Evolutionary conservation across 495 filamentous ascomycete genomes (phyloP), one percentile per base, ranked within the genome.

Genomic region (Trichocladium antarcticum): DNA sequence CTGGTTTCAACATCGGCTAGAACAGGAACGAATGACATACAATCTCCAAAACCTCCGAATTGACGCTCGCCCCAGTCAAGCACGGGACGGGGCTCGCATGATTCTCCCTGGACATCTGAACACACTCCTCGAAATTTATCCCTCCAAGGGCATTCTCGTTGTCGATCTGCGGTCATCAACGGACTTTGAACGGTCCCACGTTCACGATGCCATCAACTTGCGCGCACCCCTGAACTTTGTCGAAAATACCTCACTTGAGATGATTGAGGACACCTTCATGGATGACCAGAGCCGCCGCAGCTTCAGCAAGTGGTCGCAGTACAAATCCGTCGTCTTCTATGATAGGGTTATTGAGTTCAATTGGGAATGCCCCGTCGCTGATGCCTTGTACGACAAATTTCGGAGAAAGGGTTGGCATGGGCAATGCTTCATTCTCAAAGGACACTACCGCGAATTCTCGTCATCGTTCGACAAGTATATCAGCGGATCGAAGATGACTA

Each of bases 361-460:
- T 10, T 73, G 70, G 69, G 68, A 74, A 42, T 70, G 69, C 35
- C 71, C 70, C 9, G 57, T 62, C 11, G 71, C 71, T 28, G 64
- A 67, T 12, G 61, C 65, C 0, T 51, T 74, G 6, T 61, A 61
- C 39, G 54, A 61, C 38, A 70, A 68, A 31, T 61, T 73, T 34
- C 61, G 55, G 49, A 54, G 52, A 16, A 68, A 68, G 48, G 66
- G 66, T 16, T 74, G 70, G 70, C 46, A 50, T 6, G 71, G 71
- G 3, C 65, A 68, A 32, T 67, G 65, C 41, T 74, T 72, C 38
- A 60, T 74, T 24, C 63, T 74, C 21, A 74, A 74, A 54, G 71
- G 71, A 3, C 71, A 73, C 46, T 74, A 68, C 50, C 62, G 66
- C 38, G 71, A 74, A 45, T 72, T 74, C 50, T 69, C 67, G 2